Percentiles rank a stretch among this genome's conserved stretches.
Conservation (phyloP, 208 protist genomes). For the Entamoeba dispar region DNA sequence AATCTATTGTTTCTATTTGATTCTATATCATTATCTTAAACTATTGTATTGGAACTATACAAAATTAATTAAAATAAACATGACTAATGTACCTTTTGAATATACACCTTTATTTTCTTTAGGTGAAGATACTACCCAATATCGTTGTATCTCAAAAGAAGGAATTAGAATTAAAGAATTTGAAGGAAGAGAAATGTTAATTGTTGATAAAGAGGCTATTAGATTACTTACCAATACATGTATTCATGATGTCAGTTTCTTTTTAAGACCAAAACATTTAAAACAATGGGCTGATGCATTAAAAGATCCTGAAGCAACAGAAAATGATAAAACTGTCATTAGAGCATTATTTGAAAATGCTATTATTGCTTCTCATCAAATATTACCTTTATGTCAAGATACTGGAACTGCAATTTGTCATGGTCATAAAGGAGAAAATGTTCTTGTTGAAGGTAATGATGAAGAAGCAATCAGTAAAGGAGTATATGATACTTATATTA, state of each 20-base stretch:
- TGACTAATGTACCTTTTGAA: neutral
- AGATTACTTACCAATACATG: neutral
- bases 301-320: neutral
- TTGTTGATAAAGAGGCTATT: neutral
- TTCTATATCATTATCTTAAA: too few relatives aligned
- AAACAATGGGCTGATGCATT: neutral
- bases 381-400: conserved; percentile 70
- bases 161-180: neutral
- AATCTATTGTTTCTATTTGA: too few relatives aligned
- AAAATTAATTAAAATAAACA: too few relatives aligned
- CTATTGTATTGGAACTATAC: too few relatives aligned
- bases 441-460: conserved; percentile 68
- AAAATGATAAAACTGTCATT: neutral
- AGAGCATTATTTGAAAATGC: neutral
- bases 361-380: neutral
- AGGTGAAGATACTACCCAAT: neutral
- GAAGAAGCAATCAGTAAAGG: conserved; percentile 63
- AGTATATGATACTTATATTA: conserved; percentile 70
- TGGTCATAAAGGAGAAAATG: conserved; percentile 72
- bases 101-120: neutral
- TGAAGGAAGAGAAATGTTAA: neutral
- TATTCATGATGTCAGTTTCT: neutral
- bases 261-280: neutral
- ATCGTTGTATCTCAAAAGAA: neutral
- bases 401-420: conserved; percentile 79